These are phyloP conservation scores for Coemansia sp. DNA, from an alignment of 192 early-diverging fungal genomes.

Conservation along the genomic window DNA sequence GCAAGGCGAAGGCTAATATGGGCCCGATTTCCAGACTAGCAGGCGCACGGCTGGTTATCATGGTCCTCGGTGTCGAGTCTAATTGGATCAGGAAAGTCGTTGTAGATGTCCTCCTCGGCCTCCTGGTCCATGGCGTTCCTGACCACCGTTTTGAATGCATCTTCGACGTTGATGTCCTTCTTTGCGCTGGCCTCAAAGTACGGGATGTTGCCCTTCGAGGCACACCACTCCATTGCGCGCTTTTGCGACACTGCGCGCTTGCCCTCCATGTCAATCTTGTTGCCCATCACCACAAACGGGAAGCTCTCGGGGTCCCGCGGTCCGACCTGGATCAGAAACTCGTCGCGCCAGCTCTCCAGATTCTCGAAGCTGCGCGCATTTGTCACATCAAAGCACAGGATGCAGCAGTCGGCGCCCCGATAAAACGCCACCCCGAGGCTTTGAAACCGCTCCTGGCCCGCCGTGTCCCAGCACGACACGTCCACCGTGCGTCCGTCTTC, in stretches of 20 bases:
- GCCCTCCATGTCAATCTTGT: constrained; percentile 98
- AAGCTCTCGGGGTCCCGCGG: constrained; percentile 96
- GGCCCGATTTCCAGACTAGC: constrained; percentile 45
- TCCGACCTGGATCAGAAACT: constrained; percentile 94
- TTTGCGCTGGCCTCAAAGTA: constrained; percentile 99
- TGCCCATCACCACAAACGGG: constrained; percentile 99
- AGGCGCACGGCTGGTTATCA: constrained; percentile 63
- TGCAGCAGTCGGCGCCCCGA: constrained; percentile 98
- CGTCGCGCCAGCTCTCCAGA: constrained; percentile 96
- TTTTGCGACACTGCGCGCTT: constrained; percentile 86
- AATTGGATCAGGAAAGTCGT: constrained; percentile 88
- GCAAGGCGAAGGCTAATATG: not conserved
- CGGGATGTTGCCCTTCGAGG: constrained; percentile 92
- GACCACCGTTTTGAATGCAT: constrained; percentile 94
- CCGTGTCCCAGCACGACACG: constrained; percentile 98
- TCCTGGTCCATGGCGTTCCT: constrained; percentile 94
- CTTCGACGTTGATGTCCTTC: constrained; percentile 97
- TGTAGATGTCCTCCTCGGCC: constrained; percentile 56
- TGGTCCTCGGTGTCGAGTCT: constrained; percentile 74
- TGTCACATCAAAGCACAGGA: constrained; percentile 95
- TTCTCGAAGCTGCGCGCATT: constrained; percentile 92
- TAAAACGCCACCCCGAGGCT: constrained; percentile 98
- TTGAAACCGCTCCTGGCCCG: constrained; percentile 99
- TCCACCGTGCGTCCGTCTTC: constrained; percentile 92
- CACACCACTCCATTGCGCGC: constrained; percentile 93